phyloP scores from a whole-genome alignment of 495 filamentous ascomycete species.

The Trichoderma virens region DNA sequence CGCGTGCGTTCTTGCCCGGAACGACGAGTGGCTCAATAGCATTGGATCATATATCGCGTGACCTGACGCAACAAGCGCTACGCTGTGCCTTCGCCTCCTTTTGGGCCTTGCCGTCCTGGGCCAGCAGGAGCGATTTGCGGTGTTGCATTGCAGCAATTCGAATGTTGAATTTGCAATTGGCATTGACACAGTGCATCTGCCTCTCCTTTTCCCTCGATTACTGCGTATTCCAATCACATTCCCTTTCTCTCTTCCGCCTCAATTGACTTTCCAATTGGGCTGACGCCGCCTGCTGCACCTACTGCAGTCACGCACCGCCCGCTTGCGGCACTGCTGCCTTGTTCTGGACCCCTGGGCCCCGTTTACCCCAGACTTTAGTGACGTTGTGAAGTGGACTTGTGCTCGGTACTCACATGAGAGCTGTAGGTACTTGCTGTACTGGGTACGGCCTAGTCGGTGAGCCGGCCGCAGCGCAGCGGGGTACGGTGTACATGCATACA shows the following conservation, averaged over 20 bases:
- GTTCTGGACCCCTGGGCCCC: constrained; percentile 1
- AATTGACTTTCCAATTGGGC: background rate
- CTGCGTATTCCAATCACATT: background rate
- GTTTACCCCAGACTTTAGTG: constrained; percentile 9
- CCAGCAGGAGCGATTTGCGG: no score
- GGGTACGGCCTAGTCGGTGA: background rate
- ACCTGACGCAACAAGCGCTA: constrained; percentile 5
- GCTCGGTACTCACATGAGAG: background rate
- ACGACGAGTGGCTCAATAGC: background rate
- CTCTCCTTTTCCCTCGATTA: background rate
- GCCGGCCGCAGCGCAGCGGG: background rate
- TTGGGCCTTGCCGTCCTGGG: no score
- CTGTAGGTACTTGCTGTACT: background rate
- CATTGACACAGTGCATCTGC: background rate
- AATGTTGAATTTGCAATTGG: no score
- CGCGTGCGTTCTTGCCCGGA: constrained; percentile 5
- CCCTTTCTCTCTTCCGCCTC: background rate
- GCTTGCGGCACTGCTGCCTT: background rate
- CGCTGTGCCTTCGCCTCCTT: no score
- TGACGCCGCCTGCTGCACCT: background rate
- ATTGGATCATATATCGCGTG: constrained; percentile 8
- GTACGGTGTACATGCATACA: background rate
- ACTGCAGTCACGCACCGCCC: background rate
- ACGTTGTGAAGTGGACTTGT: background rate
- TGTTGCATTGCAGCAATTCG: no score